Conservation (phyloP, 768 basidiomycete species). For the Macrolepiota albuminosa region DNA sequence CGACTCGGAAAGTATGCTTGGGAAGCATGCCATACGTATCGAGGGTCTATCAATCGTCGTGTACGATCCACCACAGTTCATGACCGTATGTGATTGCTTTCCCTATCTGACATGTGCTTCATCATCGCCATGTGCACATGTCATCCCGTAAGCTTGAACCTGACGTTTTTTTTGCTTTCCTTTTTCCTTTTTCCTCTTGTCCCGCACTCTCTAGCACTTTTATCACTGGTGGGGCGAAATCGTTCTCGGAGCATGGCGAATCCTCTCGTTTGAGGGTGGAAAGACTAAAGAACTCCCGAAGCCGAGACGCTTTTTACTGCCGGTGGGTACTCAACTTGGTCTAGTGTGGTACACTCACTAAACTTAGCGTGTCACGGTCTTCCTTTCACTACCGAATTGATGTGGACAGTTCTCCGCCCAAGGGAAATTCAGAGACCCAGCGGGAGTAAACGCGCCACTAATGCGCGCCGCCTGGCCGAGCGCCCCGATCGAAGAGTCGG, state of each 20-base stretch:
- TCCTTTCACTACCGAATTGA: background rate
- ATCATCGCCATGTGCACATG: background rate
- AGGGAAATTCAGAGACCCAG: constrained; percentile 53
- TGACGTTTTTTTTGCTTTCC: background rate
- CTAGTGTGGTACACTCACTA: background rate
- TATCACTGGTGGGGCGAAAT: constrained; percentile 47
- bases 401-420: constrained; percentile 17
- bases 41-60: constrained; percentile 22
- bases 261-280: constrained; percentile 26
- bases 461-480: constrained; percentile 62
- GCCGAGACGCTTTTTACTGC: constrained; percentile 31
- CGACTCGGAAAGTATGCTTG: constrained; percentile 17
- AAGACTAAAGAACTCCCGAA: constrained; percentile 16
- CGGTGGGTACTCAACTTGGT: constrained; percentile 19
- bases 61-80: constrained; percentile 25
- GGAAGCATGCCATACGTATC: constrained; percentile 18
- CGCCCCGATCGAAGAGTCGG: constrained; percentile 48
- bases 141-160: background rate
- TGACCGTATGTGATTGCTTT: constrained; percentile 15
- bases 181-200: background rate
- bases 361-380: background rate
- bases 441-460: constrained; percentile 58
- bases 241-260: constrained; percentile 37
- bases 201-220: constrained; percentile 28
- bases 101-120: background rate